phyloP scores from a whole-genome alignment of 805 yeast species.

The Candida ficus region DNA sequence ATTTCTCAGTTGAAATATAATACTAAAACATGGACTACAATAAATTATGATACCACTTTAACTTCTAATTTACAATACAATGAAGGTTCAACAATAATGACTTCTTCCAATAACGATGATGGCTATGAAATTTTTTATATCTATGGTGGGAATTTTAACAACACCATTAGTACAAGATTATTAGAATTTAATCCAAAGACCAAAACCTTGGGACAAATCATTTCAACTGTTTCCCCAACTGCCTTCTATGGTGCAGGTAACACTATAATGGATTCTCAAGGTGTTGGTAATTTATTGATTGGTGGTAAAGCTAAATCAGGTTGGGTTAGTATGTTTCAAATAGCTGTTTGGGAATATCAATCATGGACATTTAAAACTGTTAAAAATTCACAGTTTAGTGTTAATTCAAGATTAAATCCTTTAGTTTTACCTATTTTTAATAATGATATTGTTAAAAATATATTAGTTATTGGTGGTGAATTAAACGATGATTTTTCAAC shows the following conservation, averaged over 20 bases:
- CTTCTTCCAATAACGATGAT: slow-evolving; percentile 30
- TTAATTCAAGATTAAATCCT: slow-evolving; percentile 51
- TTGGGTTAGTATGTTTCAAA: slow-evolving; percentile 69
- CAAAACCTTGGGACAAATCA: slow-evolving; percentile 32
- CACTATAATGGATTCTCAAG: slow-evolving; percentile 32
- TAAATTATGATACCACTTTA: slow-evolving; percentile 15
- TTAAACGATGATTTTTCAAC: slow-evolving; percentile 40
- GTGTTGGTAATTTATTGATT: slow-evolving; percentile 46
- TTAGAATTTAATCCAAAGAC: slow-evolving; percentile 37
- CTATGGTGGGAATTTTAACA: slow-evolving; percentile 43
- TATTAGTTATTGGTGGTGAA: slow-evolving; percentile 61
- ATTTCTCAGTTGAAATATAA: slow-evolving; percentile 11
- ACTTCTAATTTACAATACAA: slow-evolving; percentile 8
- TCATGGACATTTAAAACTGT: slow-evolving; percentile 59
- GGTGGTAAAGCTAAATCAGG: slow-evolving; percentile 64
- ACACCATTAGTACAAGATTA: slow-evolving; percentile 35
- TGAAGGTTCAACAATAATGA: slow-evolving; percentile 35
- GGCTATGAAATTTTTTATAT: slow-evolving; percentile 38
- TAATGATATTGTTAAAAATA: slow-evolving; percentile 23
- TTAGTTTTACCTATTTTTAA: slow-evolving; percentile 50
- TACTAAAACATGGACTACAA: slow-evolving; percentile 11
- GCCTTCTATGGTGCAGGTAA: slow-evolving; percentile 49
- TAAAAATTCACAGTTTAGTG: slow-evolving; percentile 25
- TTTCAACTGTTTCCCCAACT: slow-evolving; percentile 49
- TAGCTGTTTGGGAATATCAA: slow-evolving; percentile 66